These are phyloP conservation scores for Pleurotus tuber-regium DNA, from an alignment of 768 basidiomycete genomes.

Conservation along the genomic window DNA sequence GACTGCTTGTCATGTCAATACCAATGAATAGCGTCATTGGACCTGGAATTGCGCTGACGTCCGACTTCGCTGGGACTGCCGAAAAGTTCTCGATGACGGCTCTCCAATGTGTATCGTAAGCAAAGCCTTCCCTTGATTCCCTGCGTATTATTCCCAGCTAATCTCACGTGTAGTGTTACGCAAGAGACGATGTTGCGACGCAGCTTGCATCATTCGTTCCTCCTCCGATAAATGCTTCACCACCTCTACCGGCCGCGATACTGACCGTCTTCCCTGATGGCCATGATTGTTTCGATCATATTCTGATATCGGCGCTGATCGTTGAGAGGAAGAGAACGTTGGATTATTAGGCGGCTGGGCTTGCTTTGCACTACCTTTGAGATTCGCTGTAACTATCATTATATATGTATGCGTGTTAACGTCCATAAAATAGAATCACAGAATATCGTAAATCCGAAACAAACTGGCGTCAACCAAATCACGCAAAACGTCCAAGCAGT, in stretches of 20 bases:
- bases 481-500: neutral
- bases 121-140: slow-evolving; percentile 10
- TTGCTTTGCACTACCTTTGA: too few relatives aligned
- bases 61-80: slow-evolving; percentile 46
- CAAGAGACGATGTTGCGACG: slow-evolving; percentile 19
- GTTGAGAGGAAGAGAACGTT: slow-evolving; percentile 37
- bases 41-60: slow-evolving; percentile 35
- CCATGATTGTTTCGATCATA: slow-evolving; percentile 42
- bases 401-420: too few relatives aligned
- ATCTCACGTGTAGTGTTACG: slow-evolving; percentile 26
- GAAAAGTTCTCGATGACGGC: slow-evolving; percentile 41
- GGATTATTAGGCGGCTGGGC: neutral
- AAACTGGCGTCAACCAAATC: neutral
- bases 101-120: slow-evolving; percentile 46
- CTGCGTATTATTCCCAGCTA: slow-evolving; percentile 6
- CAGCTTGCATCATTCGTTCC: slow-evolving; percentile 47
- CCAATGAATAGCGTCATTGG: slow-evolving; percentile 32
- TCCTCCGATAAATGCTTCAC: slow-evolving; percentile 43
- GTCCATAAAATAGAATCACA: too few relatives aligned
- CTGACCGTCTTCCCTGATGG: slow-evolving; percentile 46
- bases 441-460: too few relatives aligned
- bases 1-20: neutral
- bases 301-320: slow-evolving; percentile 40
- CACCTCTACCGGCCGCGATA: slow-evolving; percentile 42
- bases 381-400: too few relatives aligned